Conservation (phyloP, 306 rosid species). For the Vachellia collinsii region DNA sequence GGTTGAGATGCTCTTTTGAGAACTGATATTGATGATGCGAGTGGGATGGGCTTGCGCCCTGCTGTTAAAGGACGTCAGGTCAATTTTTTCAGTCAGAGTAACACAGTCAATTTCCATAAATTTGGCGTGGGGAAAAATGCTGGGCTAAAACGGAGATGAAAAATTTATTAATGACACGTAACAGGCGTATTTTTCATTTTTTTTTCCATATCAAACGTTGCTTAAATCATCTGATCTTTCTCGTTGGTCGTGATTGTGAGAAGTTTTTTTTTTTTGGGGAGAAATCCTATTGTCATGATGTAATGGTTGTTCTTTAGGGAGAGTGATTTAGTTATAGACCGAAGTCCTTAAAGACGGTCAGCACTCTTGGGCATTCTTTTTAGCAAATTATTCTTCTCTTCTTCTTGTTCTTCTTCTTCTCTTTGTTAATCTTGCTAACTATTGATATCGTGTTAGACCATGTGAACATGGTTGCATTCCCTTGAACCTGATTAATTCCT, state of each 20-base stretch:
- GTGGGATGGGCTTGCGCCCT: neutral
- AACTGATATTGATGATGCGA: constrained; percentile 2
- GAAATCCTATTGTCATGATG: neutral
- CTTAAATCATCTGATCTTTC: neutral
- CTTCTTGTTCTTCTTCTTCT: too few species aligned
- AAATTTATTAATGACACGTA: neutral
- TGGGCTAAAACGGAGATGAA: neutral
- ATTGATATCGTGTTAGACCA: neutral
- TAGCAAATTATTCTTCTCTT: neutral
- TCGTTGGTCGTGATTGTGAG: neutral
- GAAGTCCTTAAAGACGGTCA: neutral
- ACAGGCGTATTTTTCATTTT: neutral
- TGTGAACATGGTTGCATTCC: neutral
- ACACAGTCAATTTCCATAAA: too few species aligned
- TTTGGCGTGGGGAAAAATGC: neutral
- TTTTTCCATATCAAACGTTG: neutral
- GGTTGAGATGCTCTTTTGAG: neutral
- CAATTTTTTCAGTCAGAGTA: neutral
- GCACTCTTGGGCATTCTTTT: neutral
- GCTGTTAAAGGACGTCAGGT: neutral
- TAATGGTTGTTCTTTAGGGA: neutral
- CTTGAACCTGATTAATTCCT: neutral
- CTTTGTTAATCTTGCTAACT: neutral
- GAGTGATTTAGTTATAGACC: neutral
- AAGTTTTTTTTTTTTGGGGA: neutral